Evolutionary conservation across 495 filamentous ascomycete genomes (phyloP), one percentile per base, ranked within the genome.

Genomic region (Annulohypoxylon maeteangense): DNA sequence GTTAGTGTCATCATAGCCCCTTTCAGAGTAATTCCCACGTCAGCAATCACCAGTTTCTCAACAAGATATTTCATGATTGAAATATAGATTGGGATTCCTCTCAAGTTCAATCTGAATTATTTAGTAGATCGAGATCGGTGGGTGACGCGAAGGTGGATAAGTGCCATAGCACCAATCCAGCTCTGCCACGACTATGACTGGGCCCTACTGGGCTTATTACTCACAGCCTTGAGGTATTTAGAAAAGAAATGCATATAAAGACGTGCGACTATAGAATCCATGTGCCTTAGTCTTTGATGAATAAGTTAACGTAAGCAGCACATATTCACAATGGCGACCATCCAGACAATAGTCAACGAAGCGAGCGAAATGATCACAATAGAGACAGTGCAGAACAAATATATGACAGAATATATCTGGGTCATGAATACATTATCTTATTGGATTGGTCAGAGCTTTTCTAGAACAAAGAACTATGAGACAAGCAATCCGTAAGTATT

Each of bases 401-500:
- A 54, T 22, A 29, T 32, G 50, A 34, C 50, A 32, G 50, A 54
- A 8, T 34, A 29, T n/a, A 54, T 54, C 16, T 34, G 29, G 29
- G 50, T 54, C 14, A 54, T 54, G 50, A 54, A 54, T 23, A 54
- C 50, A 4, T 23, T 57, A n/a, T 38, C 54, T 42, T 40, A 57
- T 20, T 40, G 54, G 34, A 12, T 31, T 57, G 34, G 62, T 27
- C 62, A 47, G 31, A 65, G 62, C 50, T 36, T 56, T 11, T 10
- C 29, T 18, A 8, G 45, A 29, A 53, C 50, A 65, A 65, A 53
- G 36, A 29, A 6, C 14, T 40, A 27, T 48, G 44, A 66, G 63
- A 59, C 63, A 66, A 66, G 59, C 63, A 66, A 48, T 2, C 42
- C 40, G 20, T 20, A 51, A 34, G 54, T 27, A 27, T 5, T 51